Evolutionary conservation across 495 filamentous ascomycete species (phyloP), one percentile per base, ranked within the genome.

Genomic region (Penicillium manginii): DNA sequence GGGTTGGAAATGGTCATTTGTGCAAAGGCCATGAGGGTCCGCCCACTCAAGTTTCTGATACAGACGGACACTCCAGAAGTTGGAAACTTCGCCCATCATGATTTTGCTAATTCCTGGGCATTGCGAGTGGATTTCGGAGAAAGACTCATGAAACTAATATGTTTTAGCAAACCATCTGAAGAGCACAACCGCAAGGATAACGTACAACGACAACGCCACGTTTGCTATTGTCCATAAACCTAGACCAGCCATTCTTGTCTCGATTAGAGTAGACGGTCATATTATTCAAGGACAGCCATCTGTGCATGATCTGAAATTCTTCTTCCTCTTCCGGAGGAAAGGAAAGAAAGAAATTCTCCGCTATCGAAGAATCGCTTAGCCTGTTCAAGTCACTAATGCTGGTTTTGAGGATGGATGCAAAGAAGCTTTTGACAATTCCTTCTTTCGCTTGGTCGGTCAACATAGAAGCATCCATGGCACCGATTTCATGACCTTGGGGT

Each of bases 71-170:
- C 58, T 69, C 76, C 76, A 83, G 42, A 75, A 76, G 40, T 61
- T 72, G 31, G 73, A 62, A 2, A 18, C 8, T 60, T 45, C 0
- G 29, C 4, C 3, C 60, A 62, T 32, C 56, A 53, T 10, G 17
- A 74, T 46, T 4, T 65, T 51, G 1, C 58, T 55, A n/a, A 78
- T 62, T 5, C 45, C 52, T 4, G 74, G 76, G 3, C 54, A 37
- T 12, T 81, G 39, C 1, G 51, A 54, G 21, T 73, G 46, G 50
- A 68, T 75, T 2, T 61, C 53, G 2, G 56, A 18, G 48, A 74
- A 79, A 9, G 59, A 66, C 39, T 78, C 71, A 57, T 82, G 75
- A 26, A 82, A 76, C 78, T 75, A 19, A 50, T 69, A 63, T 45
- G 22, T 21, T 19, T 57, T 12, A 7, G 18, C 4, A 6, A 32